Evolutionary conservation across 495 filamentous ascomycete genomes (phyloP).

Genomic region (Penicillium canariense): DNA sequence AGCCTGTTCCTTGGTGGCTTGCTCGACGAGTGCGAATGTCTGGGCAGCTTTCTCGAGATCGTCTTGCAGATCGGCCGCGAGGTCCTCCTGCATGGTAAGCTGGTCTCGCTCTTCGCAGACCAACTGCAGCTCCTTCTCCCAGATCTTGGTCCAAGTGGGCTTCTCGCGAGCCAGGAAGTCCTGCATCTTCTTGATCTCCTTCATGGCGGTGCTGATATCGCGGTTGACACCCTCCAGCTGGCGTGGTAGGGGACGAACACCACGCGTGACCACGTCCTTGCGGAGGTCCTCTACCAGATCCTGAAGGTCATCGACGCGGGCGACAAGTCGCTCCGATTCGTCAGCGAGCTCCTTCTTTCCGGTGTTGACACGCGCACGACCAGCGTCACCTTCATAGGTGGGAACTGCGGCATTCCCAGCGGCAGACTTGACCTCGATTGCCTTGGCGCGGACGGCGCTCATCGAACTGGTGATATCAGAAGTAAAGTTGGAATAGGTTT

Average conservation of each 20-base stretch:
- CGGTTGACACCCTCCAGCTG: slow-evolving; percentile 86
- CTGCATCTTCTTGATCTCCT: slow-evolving; percentile 92
- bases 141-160: slow-evolving; percentile 96
- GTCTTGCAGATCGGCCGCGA: slow-evolving; percentile 86
- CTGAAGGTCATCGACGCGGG: slow-evolving; percentile 90
- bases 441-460: slow-evolving; percentile 75
- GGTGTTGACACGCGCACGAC: slow-evolving; percentile 76
- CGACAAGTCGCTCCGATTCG: slow-evolving; percentile 85
- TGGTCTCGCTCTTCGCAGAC: slow-evolving; percentile 95
- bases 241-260: slow-evolving; percentile 87
- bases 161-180: slow-evolving; percentile 89
- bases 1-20: slow-evolving; percentile 94
- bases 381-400: slow-evolving; percentile 64
- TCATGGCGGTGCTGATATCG: slow-evolving; percentile 74
- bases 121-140: slow-evolving; percentile 91
- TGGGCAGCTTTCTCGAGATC: slow-evolving; percentile 91
- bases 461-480: slow-evolving; percentile 87
- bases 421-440: slow-evolving; percentile 70
- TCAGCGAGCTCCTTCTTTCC: slow-evolving; percentile 81
- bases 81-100: slow-evolving; percentile 89
- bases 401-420: slow-evolving; percentile 66
- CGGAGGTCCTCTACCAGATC: slow-evolving; percentile 95
- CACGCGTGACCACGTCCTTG: slow-evolving; percentile 92
- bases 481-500: slow-evolving; percentile 88
- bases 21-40: slow-evolving; percentile 91